Base-by-base conservation (phyloP, 2,329 filamentous ascomycete genomes). In the Colletotrichum phormii region DNA sequence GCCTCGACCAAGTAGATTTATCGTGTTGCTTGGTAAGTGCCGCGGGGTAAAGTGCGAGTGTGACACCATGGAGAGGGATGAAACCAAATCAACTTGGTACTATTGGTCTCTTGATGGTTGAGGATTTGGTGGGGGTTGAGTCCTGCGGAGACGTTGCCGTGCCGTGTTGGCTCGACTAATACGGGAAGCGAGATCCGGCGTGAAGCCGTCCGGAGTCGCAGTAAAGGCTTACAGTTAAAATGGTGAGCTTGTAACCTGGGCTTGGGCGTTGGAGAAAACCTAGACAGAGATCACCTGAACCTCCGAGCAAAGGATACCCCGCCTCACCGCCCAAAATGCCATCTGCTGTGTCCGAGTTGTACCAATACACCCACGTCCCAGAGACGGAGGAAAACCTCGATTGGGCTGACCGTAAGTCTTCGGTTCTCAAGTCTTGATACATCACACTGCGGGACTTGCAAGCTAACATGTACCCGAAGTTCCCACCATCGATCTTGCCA, bases 321-420 rank as follows among this genome's bases (percentile, higher is more conserved):
- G 35, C 54, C 22, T 64, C 46, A 51, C 33, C 57, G 46, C 49
- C 37, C 75, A 78, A 70, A 7, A 82, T 82, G 80, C 80, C 80
- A 59, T 81, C 80, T 55, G 80, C 79, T 5, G 75, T 78, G 3
- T 70, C 70, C 33, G 75, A 80, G 29, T 67, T 81, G 8, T 78
- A 80, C n/a, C 79, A 81, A 13, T 83, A 82, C 73, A 69, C 75
- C 29, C 79, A 83, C 46, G 81, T 83, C 72, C 77, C 78, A 1
- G 81, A 82, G 77, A 83, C 81, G 11, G 78, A 81, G 65, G 81
- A 82, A 62, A 65, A 80, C 9, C 77, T 83, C 0, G 81, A 82
- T 54, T 83, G 81, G 81, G 81, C 81, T 35, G 81, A 83, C 18
- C 75, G 81, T 82, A 75, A 65, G 77, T 75, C 0, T 8, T 12